A percentile compares a stretch with the other conserved stretches of the same genome.
Evolutionary conservation across 2,329 filamentous ascomycete species (phyloP).

Genomic region (Grosmannia huntii): DNA sequence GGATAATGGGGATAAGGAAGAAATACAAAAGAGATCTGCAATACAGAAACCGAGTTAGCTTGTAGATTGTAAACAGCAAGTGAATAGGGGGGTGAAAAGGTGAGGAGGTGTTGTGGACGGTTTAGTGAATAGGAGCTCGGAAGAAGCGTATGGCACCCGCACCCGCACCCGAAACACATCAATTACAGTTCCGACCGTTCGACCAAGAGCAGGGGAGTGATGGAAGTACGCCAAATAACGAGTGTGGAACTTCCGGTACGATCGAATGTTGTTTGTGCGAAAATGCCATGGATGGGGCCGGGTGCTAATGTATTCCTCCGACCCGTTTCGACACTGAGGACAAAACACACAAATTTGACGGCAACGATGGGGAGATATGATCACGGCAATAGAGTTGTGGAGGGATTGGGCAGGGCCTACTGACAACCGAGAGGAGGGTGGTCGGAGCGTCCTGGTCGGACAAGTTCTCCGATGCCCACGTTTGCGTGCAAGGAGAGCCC

Average conservation of each 20-base stretch:
- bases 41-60: background rate
- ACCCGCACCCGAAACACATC: background rate
- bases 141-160: background rate
- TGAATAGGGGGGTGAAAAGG: background rate
- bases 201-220: background rate
- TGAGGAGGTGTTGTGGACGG: background rate
- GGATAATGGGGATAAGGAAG: background rate
- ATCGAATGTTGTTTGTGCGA: background rate
- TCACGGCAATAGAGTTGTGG: background rate
- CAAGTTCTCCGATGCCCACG: conserved; percentile 6
- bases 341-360: background rate
- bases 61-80: background rate
- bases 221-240: background rate
- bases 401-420: conserved; percentile 3
- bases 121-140: background rate
- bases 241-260: background rate
- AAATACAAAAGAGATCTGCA: background rate
- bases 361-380: background rate
- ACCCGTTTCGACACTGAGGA: background rate
- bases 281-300: background rate
- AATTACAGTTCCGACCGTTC: background rate
- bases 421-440: conserved; percentile 1
- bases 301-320: background rate
- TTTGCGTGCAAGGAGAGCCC: conserved; percentile 4
- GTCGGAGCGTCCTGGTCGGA: conserved; percentile 3